phyloP scores from a whole-genome alignment of 2,329 filamentous ascomycete genomes.

The Xylaria sp. region DNA sequence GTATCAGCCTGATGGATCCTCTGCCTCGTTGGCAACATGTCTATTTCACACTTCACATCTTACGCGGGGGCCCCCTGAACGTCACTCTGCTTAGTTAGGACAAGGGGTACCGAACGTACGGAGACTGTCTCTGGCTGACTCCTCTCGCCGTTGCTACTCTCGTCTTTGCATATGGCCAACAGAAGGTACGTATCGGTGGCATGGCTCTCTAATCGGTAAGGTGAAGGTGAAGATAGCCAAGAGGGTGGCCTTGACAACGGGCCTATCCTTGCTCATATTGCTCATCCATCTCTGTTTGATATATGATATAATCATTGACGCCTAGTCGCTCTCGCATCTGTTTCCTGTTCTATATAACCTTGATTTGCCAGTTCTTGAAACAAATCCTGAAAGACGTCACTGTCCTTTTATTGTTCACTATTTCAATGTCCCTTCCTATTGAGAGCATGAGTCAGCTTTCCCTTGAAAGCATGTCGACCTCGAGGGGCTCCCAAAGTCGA shows the following conservation, averaged over 20 bases:
- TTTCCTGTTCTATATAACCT: constrained; percentile 43
- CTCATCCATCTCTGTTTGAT: constrained; percentile 12
- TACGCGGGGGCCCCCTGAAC: constrained; percentile 13
- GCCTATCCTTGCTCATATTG: constrained; percentile 39
- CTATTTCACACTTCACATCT: constrained; percentile 16
- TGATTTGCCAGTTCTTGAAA: constrained; percentile 32
- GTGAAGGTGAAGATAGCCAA: constrained; percentile 42
- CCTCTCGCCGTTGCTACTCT: constrained; percentile 20
- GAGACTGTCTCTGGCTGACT: constrained; percentile 7
- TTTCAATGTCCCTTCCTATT: constrained; percentile 51
- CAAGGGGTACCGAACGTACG: constrained; percentile 23
- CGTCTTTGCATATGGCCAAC: constrained; percentile 13
- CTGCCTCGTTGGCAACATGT: constrained; percentile 30
- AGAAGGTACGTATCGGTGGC: constrained; percentile 12
- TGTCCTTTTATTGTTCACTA: constrained; percentile 36
- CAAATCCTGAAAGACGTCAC: constrained; percentile 34
- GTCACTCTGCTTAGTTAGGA: constrained; percentile 13
- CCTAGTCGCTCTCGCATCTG: constrained; percentile 35
- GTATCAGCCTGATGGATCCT: constrained; percentile 28
- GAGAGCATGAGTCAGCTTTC: constrained; percentile 55
- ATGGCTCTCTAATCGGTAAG: constrained; percentile 32
- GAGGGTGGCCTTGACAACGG: constrained; percentile 41
- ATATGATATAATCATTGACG: constrained; percentile 11
- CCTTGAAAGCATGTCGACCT: constrained; percentile 53
- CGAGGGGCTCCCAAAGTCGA: constrained; percentile 48